phyloP scores from a whole-genome alignment of 2,329 filamentous ascomycete genomes.

The Byssochlamys sp. region DNA sequence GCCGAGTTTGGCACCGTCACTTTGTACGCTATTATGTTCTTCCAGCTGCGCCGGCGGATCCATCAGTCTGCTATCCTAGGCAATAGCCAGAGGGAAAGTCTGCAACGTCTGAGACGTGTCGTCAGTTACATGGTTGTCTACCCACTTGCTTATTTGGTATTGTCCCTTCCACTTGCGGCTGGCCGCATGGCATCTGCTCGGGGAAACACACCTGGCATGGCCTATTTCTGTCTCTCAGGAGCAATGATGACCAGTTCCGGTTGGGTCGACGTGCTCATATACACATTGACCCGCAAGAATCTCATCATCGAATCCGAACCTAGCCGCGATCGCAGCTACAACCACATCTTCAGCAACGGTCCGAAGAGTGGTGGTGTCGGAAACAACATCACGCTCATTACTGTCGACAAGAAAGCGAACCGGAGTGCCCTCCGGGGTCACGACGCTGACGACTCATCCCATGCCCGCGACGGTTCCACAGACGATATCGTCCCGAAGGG shows the following conservation, averaged over 20 bases:
- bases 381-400: constrained; percentile 24
- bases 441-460: constrained; percentile 16
- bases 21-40: constrained; percentile 41
- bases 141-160: constrained; percentile 46
- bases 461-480: constrained; percentile 36
- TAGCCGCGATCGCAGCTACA: constrained; percentile 27
- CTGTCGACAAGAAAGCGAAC: constrained; percentile 17
- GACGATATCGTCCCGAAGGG: constrained; percentile 33
- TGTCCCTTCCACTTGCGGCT: constrained; percentile 54
- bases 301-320: constrained; percentile 45
- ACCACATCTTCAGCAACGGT: constrained; percentile 20
- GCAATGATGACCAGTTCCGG: constrained; percentile 51
- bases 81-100: constrained; percentile 26
- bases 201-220: constrained; percentile 22
- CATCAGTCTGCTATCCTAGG: constrained; percentile 27
- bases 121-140: constrained; percentile 41
- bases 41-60: constrained; percentile 40
- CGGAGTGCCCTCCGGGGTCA: constrained; percentile 10
- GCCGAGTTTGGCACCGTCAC: constrained; percentile 43
- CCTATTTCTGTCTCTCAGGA: constrained; percentile 44
- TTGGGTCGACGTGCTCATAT: constrained; percentile 50
- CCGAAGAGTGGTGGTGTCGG: constrained; percentile 18
- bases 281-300: constrained; percentile 48
- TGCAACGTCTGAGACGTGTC: constrained; percentile 33
- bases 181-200: constrained; percentile 35